Evolutionary conservation across 2,329 filamentous ascomycete genomes (phyloP), one percentile per base, ranked within the genome.

Genomic region (Penicillium sp.): DNA sequence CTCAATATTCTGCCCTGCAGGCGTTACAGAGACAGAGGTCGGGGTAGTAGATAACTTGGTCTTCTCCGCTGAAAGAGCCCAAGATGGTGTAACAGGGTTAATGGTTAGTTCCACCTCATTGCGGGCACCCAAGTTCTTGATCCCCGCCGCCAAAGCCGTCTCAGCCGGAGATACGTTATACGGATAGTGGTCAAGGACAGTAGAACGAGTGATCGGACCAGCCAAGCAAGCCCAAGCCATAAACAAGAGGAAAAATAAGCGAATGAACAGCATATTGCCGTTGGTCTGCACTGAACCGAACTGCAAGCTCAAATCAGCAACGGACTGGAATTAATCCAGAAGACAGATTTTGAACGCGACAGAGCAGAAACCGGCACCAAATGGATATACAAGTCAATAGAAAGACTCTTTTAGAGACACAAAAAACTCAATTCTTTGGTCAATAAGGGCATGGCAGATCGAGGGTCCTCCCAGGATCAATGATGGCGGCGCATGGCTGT

Each of bases 201-300:
- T 41, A 26, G 57, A 24, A 37, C 61, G 66, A 57, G 62, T 57
- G 48, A 73, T 70, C 62, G 70, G 70, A 51, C 66, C 62, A 47
- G 66, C 64, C 56, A 58, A 65, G 39, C 60, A 67, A 9, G 48
- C 52, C 50, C 59, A 58, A 10, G 56, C 57, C 19, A 69, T 35
- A 26, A 56, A 19, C 14, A 62, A 44, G 16, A 65, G 24, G 1
- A 59, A 35, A 43, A 50, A 33, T 39, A 56, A 55, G 29, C 44
- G 55, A 49, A 43, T 22, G 55, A 62, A 47, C 45, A 57, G 41
- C 66, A 69, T 68, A 19, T 52, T 59, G 57, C 31, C 46, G 27
- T 21, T 26, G n/a, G 14, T 21, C 24, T 31, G 37, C n/a, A 8
- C 5, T 43, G 14, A 14, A 31, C 6, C 7, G 6, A 26, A 41